Base-by-base conservation (phyloP, 2,329 filamentous ascomycete genomes). In the Pyrenophora tritici-repentis region DNA sequence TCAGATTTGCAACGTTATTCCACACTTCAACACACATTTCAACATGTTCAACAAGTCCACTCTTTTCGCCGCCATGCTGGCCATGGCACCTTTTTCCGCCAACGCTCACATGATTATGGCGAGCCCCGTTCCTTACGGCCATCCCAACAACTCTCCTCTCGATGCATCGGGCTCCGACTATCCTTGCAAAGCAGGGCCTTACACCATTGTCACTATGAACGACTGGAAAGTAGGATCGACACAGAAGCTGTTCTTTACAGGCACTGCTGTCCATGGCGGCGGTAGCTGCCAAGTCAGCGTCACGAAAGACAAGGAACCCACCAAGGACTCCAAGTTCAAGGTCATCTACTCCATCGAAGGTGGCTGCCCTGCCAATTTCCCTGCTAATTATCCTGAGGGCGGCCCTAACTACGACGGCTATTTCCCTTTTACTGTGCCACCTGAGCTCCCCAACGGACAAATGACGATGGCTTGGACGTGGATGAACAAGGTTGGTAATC, bases 251-350 rank as follows among this genome's bases (percentile, higher is more conserved):
- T 73, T 76, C 1, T 91, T 97, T 73, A 50, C 24, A 6, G 94
- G 93, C 3, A 79, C 79, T 32, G 91, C 92, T 1, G 83, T 86
- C 0, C 94, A 99, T 63, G 91, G 90, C 9, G 94, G 94, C 40
- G 94, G 94, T 1, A 94, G 90, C 1, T 97, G 93, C 75, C 93
- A 97, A 68, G 73, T 97, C 33, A 86, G 87, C 9, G 78, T 97
- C 62, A 91, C 91, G 0, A 88, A 86, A 6, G 92, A 96, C 65
- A 76, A 82, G 24, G 72, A 81, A 13, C 91, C 92, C 0, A 87
- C 81, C 32, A 82, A 81, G 53, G 70, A 81, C 56, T 88, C 86
- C 1, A 79, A 81, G 7, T 97, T 86, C 83, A 94, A 94, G 76
- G 90, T 96, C 53, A 94, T 97, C 74, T 86, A 95, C 68, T 91